Base-by-base conservation (phyloP, 352 stramenopile genomes). In the Phytophthora citricola region DNA sequence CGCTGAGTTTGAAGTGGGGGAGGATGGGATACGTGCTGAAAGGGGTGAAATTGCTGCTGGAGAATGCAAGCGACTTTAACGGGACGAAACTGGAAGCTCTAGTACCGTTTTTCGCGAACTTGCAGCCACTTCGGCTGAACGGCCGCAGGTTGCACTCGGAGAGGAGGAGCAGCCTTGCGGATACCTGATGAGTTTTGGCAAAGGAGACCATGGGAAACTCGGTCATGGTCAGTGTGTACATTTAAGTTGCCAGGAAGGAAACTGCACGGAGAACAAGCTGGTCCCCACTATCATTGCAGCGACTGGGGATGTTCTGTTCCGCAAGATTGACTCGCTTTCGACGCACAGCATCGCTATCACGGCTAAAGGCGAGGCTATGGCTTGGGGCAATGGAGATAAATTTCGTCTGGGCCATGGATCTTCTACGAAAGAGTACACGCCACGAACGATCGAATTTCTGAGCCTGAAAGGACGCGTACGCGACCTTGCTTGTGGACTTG, bases 351-450 rank as follows among this genome's bases (percentile, higher is more conserved):
- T 93, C 10, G 87, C 81, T 0, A 84, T 94, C 40, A 91, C 85
- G 1, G 56, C 71, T 4, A 78, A 76, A 15, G 88, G 88, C 0
- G 79, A 92, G 12, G 63, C 90, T 5, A 85, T 92, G 75, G 66
- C 88, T 1, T 96, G 88, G 88, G 88, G 88, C 2, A 94, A 96
- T 48, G 88, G 88, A 0, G 87, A 94, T 52, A 94, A 94, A 57
- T 94, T 87, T 24, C 84, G 87, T 0, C 69, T 95, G 15, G 88
- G 88, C 0, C 87, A 95, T 39, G 87, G 85, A 10, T 89, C 76
- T 0, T 85, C 81, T 7, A 38, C 80, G 14, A 94, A 94, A 60
- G 85, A 94, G 60, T 93, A 93, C 41, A 60, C 69, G 0, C 86
- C 85, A 15, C 75, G 74, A 27, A 72, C 76, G 7, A 89, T 94